Evolutionary conservation across 257 asterid genomes (phyloP).

Genomic region (Coffea eugenioides): DNA sequence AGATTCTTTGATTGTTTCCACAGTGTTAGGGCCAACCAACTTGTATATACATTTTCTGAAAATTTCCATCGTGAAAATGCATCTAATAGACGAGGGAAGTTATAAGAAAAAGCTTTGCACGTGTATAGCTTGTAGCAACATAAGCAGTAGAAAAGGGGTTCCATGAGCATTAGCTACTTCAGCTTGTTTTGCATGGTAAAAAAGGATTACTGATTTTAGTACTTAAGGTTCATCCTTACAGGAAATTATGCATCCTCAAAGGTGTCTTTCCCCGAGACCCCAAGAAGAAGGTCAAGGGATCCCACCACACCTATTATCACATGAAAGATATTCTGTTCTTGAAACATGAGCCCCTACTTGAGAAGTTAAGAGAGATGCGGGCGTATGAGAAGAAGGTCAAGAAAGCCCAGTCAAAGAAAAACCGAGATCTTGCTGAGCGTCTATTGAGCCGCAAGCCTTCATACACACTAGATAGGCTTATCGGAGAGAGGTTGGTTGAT

Average conservation of each 20-base stretch:
- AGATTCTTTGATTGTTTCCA: background rate
- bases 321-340: slow-evolving; percentile 83
- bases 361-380: slow-evolving; percentile 71
- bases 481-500: slow-evolving; percentile 63
- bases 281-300: slow-evolving; percentile 96
- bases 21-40: background rate
- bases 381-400: slow-evolving; percentile 73
- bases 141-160: background rate
- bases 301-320: slow-evolving; percentile 93
- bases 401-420: slow-evolving; percentile 84
- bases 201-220: background rate
- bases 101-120: background rate
- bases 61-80: background rate
- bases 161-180: background rate
- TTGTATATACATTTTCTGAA: background rate
- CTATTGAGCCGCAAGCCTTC: slow-evolving; percentile 70
- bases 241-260: slow-evolving; percentile 67
- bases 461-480: slow-evolving; percentile 78
- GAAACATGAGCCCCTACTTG: slow-evolving; percentile 80
- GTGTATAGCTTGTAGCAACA: background rate
- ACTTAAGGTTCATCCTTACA: slow-evolving; percentile 16
- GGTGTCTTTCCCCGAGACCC: slow-evolving; percentile 96
- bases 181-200: background rate
- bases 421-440: slow-evolving; percentile 79
- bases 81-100: background rate